Evolutionary conservation across 805 yeast genomes (phyloP).

Genomic region (Yarrowia phangngaensis): DNA sequence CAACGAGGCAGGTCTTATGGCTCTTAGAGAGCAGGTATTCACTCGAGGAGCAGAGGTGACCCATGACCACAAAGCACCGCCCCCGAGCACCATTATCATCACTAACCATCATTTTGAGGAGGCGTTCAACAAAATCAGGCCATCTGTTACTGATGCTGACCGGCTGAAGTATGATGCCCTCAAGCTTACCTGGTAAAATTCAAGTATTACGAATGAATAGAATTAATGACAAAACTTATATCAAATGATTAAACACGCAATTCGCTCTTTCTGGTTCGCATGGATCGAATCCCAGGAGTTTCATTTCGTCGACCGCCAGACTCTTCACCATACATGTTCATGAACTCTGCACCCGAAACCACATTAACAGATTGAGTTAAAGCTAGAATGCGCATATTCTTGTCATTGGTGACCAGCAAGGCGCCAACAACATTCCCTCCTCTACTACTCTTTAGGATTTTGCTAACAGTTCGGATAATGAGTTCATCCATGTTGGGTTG

Average conservation of each 20-base stretch:
- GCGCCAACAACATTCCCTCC: slow-evolving; percentile 12
- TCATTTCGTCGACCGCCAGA: slow-evolving; percentile 16
- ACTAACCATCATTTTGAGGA: slow-evolving; percentile 55
- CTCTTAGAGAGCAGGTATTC: slow-evolving; percentile 60
- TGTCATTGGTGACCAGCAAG: slow-evolving; percentile 16
- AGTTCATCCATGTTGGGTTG: slow-evolving; percentile 13
- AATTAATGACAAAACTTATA: not conserved
- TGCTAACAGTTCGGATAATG: not conserved
- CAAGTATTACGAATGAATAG: too few relatives aligned
- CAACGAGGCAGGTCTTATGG: slow-evolving; percentile 88
- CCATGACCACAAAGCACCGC: slow-evolving; percentile 33
- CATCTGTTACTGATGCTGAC: slow-evolving; percentile 86
- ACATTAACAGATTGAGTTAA: slow-evolving; percentile 2
- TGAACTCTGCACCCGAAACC: slow-evolving; percentile 12
- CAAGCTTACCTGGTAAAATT: slow-evolving; percentile 15
- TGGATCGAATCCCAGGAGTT: slow-evolving; percentile 16
- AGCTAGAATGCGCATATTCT: slow-evolving; percentile 17
- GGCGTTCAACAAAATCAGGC: slow-evolving; percentile 75
- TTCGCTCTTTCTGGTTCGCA: slow-evolving; percentile 25
- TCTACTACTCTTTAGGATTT: slow-evolving; percentile 9
- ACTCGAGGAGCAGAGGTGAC: slow-evolving; percentile 45
- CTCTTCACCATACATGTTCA: slow-evolving; percentile 23
- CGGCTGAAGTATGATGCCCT: slow-evolving; percentile 63
- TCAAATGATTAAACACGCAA: slow-evolving; percentile 1
- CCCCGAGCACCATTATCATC: slow-evolving; percentile 50